Conservation (phyloP, 345 rosid genomes). For the Sonneratia caseolaris region DNA sequence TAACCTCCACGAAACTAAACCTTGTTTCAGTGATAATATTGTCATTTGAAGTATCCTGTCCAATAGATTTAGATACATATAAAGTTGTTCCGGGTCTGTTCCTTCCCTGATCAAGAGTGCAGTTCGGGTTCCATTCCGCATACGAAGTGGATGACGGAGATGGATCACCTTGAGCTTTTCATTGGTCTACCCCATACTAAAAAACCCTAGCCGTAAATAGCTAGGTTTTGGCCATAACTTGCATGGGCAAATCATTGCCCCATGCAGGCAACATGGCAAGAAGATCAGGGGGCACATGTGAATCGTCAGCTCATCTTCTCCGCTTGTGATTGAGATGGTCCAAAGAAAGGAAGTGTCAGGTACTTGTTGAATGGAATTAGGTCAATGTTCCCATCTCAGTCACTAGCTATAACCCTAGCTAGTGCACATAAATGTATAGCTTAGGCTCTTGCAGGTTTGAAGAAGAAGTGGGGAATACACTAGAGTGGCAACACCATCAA, state of each 20-base stretch:
- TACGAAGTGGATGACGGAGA: not conserved
- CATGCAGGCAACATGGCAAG: not conserved
- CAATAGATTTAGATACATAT: too few relatives aligned
- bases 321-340: not conserved
- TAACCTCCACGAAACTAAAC: too few relatives aligned
- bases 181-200: not conserved
- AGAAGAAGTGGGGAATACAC: not conserved
- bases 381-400: not conserved
- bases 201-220: not conserved
- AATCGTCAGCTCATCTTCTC: not conserved
- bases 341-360: not conserved
- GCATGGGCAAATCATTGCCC: conserved; percentile 12
- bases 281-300: conserved; percentile 2
- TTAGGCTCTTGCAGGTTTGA: not conserved
- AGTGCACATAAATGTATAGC: not conserved
- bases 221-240: conserved; percentile 7
- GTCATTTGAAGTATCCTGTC: not conserved
- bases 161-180: not conserved
- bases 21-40: too few relatives aligned
- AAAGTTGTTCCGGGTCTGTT: not conserved
- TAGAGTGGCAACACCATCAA: not conserved
- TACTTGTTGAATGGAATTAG: conserved; percentile 1
- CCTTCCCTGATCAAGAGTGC: not conserved
- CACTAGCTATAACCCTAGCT: not conserved
- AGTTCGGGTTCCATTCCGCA: not conserved